Percentiles rank a stretch among this genome's conserved stretches.
Evolutionary conservation across 208 protist genomes (phyloP).

Genomic region (Leishmania major): DNA sequence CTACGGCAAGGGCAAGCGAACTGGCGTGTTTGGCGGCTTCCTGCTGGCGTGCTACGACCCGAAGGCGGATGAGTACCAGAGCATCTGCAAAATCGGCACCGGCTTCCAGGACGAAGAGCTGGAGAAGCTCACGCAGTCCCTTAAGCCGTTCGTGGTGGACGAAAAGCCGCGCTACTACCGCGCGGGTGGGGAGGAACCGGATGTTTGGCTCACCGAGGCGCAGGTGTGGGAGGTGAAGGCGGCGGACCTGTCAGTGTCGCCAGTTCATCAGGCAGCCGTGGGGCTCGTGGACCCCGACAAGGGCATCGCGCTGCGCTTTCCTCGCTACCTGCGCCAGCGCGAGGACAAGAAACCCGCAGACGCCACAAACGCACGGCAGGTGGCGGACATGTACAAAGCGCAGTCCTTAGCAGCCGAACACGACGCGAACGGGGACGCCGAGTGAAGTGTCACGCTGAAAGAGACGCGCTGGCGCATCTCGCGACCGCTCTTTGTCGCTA

Average conservation of each 20-base stretch:
- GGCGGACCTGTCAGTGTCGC: slow-evolving; percentile 98
- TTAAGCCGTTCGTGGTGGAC: slow-evolving; percentile 63
- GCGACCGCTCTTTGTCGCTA: neutral
- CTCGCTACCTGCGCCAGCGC: slow-evolving; percentile 97
- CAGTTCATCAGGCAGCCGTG: slow-evolving; percentile 94
- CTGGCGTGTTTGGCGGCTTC: slow-evolving; percentile 97
- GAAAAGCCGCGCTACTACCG: slow-evolving; percentile 87
- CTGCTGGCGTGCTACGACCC: slow-evolving; percentile 98
- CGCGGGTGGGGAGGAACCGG: slow-evolving; percentile 63
- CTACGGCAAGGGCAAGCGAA: slow-evolving; percentile 98
- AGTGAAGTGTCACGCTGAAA: slow-evolving; percentile 9
- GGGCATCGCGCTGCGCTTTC: slow-evolving; percentile 99
- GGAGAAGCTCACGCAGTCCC: slow-evolving; percentile 59
- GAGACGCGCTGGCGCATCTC: neutral
- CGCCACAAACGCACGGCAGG: slow-evolving; percentile 93
- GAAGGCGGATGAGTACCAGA: slow-evolving; percentile 97
- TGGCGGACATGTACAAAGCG: slow-evolving; percentile 91
- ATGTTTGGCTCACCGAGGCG: slow-evolving; percentile 97
- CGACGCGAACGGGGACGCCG: slow-evolving; percentile 33
- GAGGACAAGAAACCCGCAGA: slow-evolving; percentile 97
- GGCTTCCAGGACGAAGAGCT: slow-evolving; percentile 97
- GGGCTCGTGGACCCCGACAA: slow-evolving; percentile 86
- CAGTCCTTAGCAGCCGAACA: slow-evolving; percentile 70
- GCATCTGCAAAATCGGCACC: slow-evolving; percentile 98
- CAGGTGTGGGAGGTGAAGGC: slow-evolving; percentile 99